phyloP scores from a whole-genome alignment of 2,329 filamentous ascomycete species.

The Teratosphaeria destructans region DNA sequence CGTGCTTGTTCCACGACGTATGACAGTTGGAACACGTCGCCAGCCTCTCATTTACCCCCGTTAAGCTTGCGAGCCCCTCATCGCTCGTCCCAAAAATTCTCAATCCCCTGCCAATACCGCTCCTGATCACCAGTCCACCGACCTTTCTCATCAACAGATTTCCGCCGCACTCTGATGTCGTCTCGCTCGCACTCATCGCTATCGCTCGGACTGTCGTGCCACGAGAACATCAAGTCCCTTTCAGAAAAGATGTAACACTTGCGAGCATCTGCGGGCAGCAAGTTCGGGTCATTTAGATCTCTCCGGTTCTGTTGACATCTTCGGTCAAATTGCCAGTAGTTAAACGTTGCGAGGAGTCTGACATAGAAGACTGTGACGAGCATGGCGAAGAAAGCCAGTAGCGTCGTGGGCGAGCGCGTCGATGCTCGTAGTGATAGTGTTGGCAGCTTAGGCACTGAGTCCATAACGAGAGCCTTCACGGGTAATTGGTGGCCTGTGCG shows the following conservation, averaged over 20 bases:
- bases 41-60: too few species aligned
- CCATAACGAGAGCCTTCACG: slow-evolving; percentile 16
- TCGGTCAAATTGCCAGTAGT: slow-evolving; percentile 10
- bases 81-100: slow-evolving; percentile 18
- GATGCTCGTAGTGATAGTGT: slow-evolving; percentile 4
- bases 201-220: slow-evolving; percentile 6
- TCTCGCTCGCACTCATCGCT: slow-evolving; percentile 10
- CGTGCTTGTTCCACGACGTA: too few species aligned
- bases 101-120: slow-evolving; percentile 20
- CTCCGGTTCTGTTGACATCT: slow-evolving; percentile 8
- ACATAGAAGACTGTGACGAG: slow-evolving; percentile 9
- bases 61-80: neutral
- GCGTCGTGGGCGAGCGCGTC: slow-evolving; percentile 2
- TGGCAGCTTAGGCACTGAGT: slow-evolving; percentile 13
- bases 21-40: too few species aligned
- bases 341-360: slow-evolving; percentile 8
- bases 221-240: slow-evolving; percentile 20
- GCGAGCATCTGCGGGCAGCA: slow-evolving; percentile 12
- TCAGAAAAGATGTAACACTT: slow-evolving; percentile 20
- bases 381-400: slow-evolving; percentile 7
- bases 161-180: slow-evolving; percentile 12
- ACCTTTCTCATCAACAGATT: slow-evolving; percentile 9
- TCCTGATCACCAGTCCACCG: slow-evolving; percentile 19
- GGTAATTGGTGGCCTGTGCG: slow-evolving; percentile 10
- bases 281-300: slow-evolving; percentile 12